Percentiles rank a stretch among this genome's conserved stretches.
phyloP scores from a whole-genome alignment of 768 basidiomycete genomes.

The Astraeus odoratus region DNA sequence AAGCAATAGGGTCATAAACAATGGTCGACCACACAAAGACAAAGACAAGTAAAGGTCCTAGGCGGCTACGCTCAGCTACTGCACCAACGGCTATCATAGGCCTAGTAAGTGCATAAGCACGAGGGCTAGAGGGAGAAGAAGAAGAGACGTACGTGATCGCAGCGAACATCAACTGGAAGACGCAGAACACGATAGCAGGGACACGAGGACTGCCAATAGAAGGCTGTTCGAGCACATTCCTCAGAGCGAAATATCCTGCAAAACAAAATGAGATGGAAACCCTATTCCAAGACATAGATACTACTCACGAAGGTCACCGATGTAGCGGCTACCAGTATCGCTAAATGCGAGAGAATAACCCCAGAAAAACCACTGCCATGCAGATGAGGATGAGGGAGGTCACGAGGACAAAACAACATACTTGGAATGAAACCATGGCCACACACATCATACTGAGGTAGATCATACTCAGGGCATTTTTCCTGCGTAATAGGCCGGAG shows the following conservation, averaged over 20 bases:
- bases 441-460: constrained; percentile 71
- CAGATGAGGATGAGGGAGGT: constrained; percentile 3
- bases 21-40: constrained; percentile 85
- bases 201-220: constrained; percentile 67
- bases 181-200: constrained; percentile 69
- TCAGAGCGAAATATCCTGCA: constrained; percentile 85
- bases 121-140: neutral
- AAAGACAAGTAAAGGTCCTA: constrained; percentile 85
- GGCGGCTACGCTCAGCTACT: constrained; percentile 80
- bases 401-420: constrained; percentile 22
- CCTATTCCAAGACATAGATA: neutral
- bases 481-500: constrained; percentile 83
- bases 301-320: constrained; percentile 73
- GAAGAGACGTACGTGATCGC: constrained; percentile 60
- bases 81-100: constrained; percentile 90
- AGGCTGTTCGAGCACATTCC: constrained; percentile 65
- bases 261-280: constrained; percentile 2
- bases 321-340: constrained; percentile 64
- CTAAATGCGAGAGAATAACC: constrained; percentile 91
- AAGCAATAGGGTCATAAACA: constrained; percentile 91
- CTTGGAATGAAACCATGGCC: constrained; percentile 81
- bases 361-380: constrained; percentile 90
- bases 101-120: constrained; percentile 29
- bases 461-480: constrained; percentile 91
- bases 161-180: constrained; percentile 91